phyloP scores from a whole-genome alignment of 208 protist genomes.

The Angomonas deanei region DNA sequence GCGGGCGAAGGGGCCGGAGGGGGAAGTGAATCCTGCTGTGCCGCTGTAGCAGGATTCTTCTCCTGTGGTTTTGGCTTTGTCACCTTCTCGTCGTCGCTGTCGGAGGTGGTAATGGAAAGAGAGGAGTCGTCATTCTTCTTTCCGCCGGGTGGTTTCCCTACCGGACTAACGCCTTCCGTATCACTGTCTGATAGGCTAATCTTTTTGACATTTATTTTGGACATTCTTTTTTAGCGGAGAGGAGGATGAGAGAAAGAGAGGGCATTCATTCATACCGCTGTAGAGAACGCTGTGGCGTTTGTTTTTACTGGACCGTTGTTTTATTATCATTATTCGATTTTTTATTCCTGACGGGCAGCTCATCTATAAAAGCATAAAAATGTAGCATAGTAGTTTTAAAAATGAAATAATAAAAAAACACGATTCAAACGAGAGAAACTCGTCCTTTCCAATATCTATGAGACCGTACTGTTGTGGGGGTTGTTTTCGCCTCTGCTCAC shows the following conservation, averaged over 20 bases:
- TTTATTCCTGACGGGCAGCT: too few relatives aligned
- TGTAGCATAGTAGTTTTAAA: too few relatives aligned
- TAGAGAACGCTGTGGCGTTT: too few relatives aligned
- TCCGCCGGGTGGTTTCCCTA: neutral
- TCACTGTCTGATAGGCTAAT: neutral
- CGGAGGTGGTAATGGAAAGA: slow-evolving; percentile 1
- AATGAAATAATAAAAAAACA: neutral
- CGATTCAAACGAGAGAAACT: neutral
- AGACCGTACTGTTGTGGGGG: too few relatives aligned
- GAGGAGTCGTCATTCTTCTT: slow-evolving; percentile 1
- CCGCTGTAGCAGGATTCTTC: neutral
- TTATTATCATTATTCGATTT: too few relatives aligned
- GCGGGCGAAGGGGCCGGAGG: neutral
- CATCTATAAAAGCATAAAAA: too few relatives aligned
- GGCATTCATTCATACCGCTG: neutral
- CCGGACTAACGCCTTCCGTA: neutral
- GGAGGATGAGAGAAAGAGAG: neutral
- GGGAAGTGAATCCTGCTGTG: neutral
- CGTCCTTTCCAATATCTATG: too few relatives aligned
- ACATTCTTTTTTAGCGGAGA: neutral
- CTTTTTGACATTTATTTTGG: neutral
- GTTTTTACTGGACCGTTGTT: too few relatives aligned
- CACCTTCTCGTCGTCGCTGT: neutral
- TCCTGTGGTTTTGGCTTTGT: too few relatives aligned
- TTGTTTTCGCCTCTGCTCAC: neutral